Conservation (phyloP, 306 rosid genomes). For the Herpetospermum pedunculosum region DNA sequence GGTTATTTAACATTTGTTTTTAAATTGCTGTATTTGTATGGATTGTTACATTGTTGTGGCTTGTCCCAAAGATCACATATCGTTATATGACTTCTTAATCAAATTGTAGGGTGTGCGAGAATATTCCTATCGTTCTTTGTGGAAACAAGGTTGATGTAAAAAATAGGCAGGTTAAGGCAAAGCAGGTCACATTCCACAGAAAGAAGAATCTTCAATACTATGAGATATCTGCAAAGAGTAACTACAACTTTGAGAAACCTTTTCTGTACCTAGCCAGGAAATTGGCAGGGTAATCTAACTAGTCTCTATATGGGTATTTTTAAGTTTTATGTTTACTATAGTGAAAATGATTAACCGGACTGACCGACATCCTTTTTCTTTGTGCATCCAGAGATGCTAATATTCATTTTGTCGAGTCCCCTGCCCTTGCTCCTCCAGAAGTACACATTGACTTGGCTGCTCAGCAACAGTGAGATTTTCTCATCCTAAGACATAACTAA, state of each 20-base stretch:
- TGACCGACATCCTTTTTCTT: too few species aligned
- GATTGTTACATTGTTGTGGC: not conserved
- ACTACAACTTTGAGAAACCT: slow-evolving; percentile 15
- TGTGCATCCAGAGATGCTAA: slow-evolving; percentile 6
- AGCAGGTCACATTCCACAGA: slow-evolving; percentile 20
- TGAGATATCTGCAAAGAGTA: slow-evolving; percentile 2
- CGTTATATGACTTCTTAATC: not conserved
- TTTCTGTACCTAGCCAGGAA: slow-evolving; percentile 18
- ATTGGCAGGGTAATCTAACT: slow-evolving; percentile 13
- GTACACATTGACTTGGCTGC: slow-evolving; percentile 19
- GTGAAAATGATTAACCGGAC: too few species aligned
- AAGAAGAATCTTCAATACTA: slow-evolving; percentile 17
- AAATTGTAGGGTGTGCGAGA: slow-evolving; percentile 24
- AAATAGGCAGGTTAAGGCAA: slow-evolving; percentile 6
- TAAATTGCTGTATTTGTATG: not conserved
- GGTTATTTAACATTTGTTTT: not conserved
- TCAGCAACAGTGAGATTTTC: slow-evolving; percentile 11
- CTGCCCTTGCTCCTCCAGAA: slow-evolving; percentile 20
- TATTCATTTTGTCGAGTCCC: slow-evolving; percentile 16
- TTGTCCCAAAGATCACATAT: too few species aligned
- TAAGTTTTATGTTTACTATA: too few species aligned
- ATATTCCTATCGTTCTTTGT: slow-evolving; percentile 20
- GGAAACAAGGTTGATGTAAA: slow-evolving; percentile 13
- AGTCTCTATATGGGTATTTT: too few species aligned
- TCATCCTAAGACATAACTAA: not conserved